Evolutionary conservation across 345 rosid genomes (phyloP).

Genomic region (Rhodamnia argentea): DNA sequence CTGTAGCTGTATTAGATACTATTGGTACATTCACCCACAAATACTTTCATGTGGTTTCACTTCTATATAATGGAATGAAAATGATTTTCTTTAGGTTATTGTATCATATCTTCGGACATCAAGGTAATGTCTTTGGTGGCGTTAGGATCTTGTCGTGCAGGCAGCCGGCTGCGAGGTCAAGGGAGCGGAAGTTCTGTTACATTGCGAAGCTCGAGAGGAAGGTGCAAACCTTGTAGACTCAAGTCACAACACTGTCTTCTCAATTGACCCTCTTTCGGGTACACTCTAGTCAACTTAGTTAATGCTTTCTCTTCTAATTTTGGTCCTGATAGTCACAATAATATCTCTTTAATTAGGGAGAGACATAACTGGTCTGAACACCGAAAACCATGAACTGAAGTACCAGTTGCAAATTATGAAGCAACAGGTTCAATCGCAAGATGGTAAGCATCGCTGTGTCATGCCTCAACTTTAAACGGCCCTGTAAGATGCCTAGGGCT

Average conservation of each 20-base stretch:
- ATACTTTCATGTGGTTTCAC: neutral
- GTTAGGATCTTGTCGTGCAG: constrained; percentile 73
- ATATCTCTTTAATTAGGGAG: constrained; percentile 28
- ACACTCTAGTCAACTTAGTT: neutral
- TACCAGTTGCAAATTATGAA: constrained; percentile 71
- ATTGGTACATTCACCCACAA: neutral
- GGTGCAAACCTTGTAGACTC: constrained; percentile 75
- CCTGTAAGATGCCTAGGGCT: neutral
- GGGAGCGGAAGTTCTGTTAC: constrained; percentile 78
- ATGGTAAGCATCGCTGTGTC: constrained; percentile 34
- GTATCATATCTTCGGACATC: neutral
- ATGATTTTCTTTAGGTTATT: neutral
- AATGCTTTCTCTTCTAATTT: neutral
- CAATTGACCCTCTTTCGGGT: constrained; percentile 78
- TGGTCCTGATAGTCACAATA: no score
- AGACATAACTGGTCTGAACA: constrained; percentile 53
- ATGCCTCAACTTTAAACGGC: neutral
- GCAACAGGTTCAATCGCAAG: constrained; percentile 73
- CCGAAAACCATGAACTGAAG: constrained; percentile 71
- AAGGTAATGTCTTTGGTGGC: neutral
- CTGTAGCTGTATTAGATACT: neutral
- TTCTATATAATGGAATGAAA: neutral
- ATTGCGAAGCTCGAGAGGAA: constrained; percentile 76
- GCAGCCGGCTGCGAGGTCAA: constrained; percentile 87
- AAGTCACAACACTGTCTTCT: constrained; percentile 78